phyloP scores from a whole-genome alignment of 148 eudicot species.

The Euryodendron excelsum region DNA sequence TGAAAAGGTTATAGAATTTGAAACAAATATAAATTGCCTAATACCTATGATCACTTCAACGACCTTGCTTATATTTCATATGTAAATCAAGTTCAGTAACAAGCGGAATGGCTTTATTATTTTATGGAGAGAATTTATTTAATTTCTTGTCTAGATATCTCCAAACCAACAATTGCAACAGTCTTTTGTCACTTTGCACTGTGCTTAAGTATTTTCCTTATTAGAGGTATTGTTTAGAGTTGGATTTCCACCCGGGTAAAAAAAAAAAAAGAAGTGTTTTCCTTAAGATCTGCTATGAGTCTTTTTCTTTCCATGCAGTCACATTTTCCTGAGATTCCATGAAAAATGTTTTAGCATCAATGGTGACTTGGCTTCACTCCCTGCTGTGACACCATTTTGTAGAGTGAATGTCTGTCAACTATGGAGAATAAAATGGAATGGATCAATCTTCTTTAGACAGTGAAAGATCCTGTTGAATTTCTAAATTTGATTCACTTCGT shows the following conservation, averaged over 20 bases:
- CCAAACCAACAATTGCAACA: background rate
- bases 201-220: background rate
- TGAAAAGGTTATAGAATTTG: background rate
- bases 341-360: conserved; percentile 1
- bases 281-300: background rate
- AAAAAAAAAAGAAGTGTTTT: no score
- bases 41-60: no score
- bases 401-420: background rate
- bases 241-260: no score
- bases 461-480: background rate
- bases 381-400: background rate
- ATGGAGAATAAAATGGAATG: background rate
- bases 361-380: background rate
- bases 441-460: conserved; percentile 1
- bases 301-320: background rate
- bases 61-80: background rate
- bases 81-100: background rate
- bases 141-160: background rate
- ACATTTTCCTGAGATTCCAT: background rate
- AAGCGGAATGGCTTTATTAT: background rate
- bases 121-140: background rate
- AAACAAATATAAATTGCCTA: background rate
- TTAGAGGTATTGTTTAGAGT: no score
- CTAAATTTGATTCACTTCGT: background rate
- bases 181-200: background rate